Evolutionary conservation across 1,139 yeast species (phyloP), one percentile per base, ranked within the genome.

Genomic region (Kodamaea plutei): DNA sequence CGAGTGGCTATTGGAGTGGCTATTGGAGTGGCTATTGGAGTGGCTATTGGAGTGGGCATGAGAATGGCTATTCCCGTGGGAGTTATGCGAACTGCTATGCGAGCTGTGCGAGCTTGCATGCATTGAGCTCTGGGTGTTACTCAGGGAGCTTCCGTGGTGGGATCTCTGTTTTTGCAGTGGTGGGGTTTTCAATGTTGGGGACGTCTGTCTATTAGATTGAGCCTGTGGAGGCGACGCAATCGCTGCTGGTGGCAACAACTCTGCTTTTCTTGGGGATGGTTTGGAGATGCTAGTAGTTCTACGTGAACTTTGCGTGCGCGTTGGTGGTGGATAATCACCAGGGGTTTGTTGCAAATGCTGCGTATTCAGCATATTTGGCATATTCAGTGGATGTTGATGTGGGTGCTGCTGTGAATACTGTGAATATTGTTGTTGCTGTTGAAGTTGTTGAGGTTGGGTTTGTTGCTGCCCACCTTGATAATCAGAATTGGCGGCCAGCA

Each of bases 191-290:
- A 16, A 15, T 13, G 10, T 14, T 9, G n/a, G 27, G 16, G 30
- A 13, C 16, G 13, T 25, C 12, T 24, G 26, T 6, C 26, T 15
- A 31, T 29, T 17, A 12, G 9, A 3, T 24, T 16, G 17, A 4
- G 17, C 18, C 21, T 23, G 6, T 10, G 43, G 35, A n/a, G 52
- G 49, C 8, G 52, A 40, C 13, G 47, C 47, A 27, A 52, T 44
- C 6, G 52, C 36, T 9, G 58, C 57, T 10, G 58, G 55, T 13
- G 57, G 57, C 19, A 53, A 41, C 26, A 53, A 38, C 28, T 52
- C 57, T 6, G 44, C 31, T 36, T 42, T 44, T 34, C 37, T 29
- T 26, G 41, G 16, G 24, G 26, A 24, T 22, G 29, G 23, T 6
- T 21, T 12, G 11, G 8, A n/a, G 5, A 13, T 21, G 14, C 23